Percentiles rank a stretch among this genome's conserved stretches.
These are phyloP conservation scores for Sicyos baderoa DNA, from an alignment of 306 rosid genomes.

Conservation along the genomic window DNA sequence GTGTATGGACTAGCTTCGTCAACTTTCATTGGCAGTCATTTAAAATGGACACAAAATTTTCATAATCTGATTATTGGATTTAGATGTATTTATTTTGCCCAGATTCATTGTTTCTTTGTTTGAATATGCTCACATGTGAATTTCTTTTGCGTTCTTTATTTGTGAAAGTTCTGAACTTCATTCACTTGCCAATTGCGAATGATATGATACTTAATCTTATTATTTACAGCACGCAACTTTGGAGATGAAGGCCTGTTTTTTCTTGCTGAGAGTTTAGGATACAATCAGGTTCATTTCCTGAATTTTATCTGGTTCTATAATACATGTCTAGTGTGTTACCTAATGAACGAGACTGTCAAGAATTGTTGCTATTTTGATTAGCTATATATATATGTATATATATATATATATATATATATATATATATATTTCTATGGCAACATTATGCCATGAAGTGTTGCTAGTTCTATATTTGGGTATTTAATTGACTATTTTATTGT, in stretches of 20 bases:
- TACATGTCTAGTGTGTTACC: neutral
- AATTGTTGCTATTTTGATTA: neutral
- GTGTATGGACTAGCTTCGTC: neutral
- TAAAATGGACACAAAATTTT: neutral
- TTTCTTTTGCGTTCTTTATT: neutral
- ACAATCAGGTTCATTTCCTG: conserved; percentile 53
- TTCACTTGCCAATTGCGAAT: conserved; percentile 4
- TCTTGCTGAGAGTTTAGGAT: conserved; percentile 85
- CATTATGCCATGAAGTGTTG: neutral
- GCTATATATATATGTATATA: too few relatives aligned
- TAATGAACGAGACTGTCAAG: neutral
- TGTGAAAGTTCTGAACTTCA: neutral
- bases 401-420: too few relatives aligned
- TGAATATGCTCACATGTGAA: neutral
- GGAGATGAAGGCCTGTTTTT: conserved; percentile 90
- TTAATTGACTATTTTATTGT: conserved; percentile 17
- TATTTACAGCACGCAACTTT: conserved; percentile 77
- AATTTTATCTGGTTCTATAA: conserved; percentile 18
- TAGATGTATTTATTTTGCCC: neutral
- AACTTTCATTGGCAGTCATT: neutral
- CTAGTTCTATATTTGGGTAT: neutral
- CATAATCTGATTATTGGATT: conserved; percentile 1
- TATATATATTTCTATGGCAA: neutral
- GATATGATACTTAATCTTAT: neutral
- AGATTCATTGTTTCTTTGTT: neutral